Evolutionary conservation across 768 basidiomycete species (phyloP), one percentile per base, ranked within the genome.

Genomic region (Sporobolomyces phaffii): DNA sequence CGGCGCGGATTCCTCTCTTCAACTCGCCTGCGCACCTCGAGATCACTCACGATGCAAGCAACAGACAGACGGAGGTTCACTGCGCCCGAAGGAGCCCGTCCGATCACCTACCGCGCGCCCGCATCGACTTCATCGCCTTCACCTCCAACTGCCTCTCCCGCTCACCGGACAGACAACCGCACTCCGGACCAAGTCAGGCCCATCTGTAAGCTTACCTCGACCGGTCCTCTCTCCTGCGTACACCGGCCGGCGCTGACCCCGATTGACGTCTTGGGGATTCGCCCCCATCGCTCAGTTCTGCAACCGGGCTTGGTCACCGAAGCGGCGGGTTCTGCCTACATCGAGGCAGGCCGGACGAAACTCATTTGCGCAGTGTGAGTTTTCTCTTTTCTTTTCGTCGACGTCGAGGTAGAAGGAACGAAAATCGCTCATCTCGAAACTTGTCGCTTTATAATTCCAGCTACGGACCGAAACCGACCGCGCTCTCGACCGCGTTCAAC

Each of bases 311-410:
- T 98, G 18, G 91, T 96, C 60, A 87, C 80, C 68, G 91, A 96
- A 78, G 94, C 96, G 1, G 93, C 91, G 75, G 96, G 96, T 2
- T 96, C 92, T 22, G 92, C 91, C 15, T 99, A 98, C 76, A 89
- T 99, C 73, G 96, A 99, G 79, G 88, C 87, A 1, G 88, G 89
- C 62, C 83, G 83, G 61, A 89, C 90, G 0, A 99, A 99, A 80
- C 85, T 99, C 69, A 92, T 91, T 7, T 96, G 91, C 76, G 91
- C 96, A 45, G 90, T 98, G 93, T 97, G 73, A 74, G 88, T 83
- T 28, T 63, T 41, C 61, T 65, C 56, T 48, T 64, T 66, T 14
- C 48, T 34, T 22, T 49, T 29, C 31, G 29, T 36, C 47, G 22
- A 54, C 18, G 51, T 31, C 24, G 38, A 26, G 67, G 90, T 89